Conservation (phyloP, 768 basidiomycete species). For the Mrakia frigida region DNA sequence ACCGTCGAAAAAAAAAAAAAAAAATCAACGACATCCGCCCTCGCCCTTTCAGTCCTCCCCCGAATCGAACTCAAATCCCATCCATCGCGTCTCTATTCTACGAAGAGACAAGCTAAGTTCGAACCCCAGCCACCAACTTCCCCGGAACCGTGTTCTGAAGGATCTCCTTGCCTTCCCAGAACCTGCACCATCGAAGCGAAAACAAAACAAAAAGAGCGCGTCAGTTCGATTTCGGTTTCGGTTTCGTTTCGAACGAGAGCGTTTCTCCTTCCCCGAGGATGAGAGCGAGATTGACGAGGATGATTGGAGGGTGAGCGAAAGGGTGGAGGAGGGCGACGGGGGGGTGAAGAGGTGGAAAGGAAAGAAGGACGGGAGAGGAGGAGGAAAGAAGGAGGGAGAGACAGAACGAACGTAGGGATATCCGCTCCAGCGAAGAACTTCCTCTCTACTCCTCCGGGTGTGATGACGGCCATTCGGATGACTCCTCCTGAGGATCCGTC, state of each 20-base stretch:
- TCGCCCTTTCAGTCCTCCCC: too few species aligned
- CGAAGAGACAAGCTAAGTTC: neutral
- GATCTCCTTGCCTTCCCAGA: conserved; percentile 82
- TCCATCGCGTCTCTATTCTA: neutral
- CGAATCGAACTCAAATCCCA: too few species aligned
- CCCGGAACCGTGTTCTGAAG: conserved; percentile 40
- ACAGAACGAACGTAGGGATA: conserved; percentile 51
- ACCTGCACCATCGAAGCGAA: conserved; percentile 46
- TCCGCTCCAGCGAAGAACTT: conserved; percentile 86
- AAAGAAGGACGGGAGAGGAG: neutral
- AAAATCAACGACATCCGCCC: too few species aligned
- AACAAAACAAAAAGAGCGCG: neutral
- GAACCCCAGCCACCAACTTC: conserved; percentile 23
- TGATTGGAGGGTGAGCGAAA: neutral
- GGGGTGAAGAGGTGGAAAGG: neutral
- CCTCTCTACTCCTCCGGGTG: conserved; percentile 82
- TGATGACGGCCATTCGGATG: conserved; percentile 96
- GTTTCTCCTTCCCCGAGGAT: too few species aligned
- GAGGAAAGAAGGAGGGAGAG: neutral
- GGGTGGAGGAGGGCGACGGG: neutral
- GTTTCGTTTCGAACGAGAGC: too few species aligned
- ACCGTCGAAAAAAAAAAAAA: too few species aligned
- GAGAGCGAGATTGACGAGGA: too few species aligned
- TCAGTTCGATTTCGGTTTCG: neutral
- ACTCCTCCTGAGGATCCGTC: conserved; percentile 97